Evolutionary conservation across 192 early-diverging fungal genomes (phyloP).

Genomic region (Glomus cerebriforme): DNA sequence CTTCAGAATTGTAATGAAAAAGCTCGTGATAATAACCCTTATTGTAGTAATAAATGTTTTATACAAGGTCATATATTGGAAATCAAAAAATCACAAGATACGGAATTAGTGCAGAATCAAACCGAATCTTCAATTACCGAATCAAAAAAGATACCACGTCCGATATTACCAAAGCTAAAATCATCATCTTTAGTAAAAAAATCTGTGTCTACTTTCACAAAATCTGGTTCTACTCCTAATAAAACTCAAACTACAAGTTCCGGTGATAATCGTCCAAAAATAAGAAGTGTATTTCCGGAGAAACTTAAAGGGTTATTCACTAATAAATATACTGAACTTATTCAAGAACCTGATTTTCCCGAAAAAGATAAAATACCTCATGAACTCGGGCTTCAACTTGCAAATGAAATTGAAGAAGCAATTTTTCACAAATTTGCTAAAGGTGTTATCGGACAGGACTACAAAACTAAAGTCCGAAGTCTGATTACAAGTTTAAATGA

Average conservation of each 20-base stretch:
- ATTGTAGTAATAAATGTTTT: constrained; percentile 49
- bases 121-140: neutral
- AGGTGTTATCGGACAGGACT: constrained; percentile 53
- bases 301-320: constrained; percentile 21
- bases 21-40: constrained; percentile 42
- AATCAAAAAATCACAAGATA: constrained; percentile 30
- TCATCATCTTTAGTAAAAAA: neutral
- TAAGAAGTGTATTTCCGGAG: constrained; percentile 14
- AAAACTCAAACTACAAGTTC: neutral
- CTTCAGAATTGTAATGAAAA: constrained; percentile 42
- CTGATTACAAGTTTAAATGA: constrained; percentile 79
- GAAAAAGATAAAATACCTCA: constrained; percentile 9
- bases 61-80: constrained; percentile 33
- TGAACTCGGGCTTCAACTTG: constrained; percentile 42
- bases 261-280: constrained; percentile 11
- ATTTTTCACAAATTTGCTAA: constrained; percentile 49
- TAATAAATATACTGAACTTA: constrained; percentile 10
- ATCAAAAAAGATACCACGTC: neutral
- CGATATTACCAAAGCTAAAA: neutral
- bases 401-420: constrained; percentile 50
- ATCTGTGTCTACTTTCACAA: neutral
- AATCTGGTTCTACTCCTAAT: neutral
- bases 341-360: constrained; percentile 5
- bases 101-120: neutral
- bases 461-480: constrained; percentile 81